Evolutionary conservation across 768 basidiomycete species (phyloP).

Genomic region (Phanerodontia chrysosporium): DNA sequence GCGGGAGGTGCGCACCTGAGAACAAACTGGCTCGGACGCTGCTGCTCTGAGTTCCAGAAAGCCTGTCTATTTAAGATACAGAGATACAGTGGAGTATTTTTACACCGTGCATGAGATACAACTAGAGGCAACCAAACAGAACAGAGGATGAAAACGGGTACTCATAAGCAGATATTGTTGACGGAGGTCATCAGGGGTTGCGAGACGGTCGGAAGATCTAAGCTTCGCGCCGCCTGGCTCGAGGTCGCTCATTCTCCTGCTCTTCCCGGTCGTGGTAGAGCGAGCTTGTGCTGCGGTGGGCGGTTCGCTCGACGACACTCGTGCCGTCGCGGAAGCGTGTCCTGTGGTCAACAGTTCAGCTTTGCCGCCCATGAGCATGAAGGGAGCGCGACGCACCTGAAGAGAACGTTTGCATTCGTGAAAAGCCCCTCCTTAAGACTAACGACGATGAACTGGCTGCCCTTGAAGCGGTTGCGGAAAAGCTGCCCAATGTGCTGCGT

Average conservation of each 20-base stretch:
- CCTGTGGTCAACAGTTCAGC: background rate
- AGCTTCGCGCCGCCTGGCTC: background rate
- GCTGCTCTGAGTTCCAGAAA: background rate
- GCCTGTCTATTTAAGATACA: background rate
- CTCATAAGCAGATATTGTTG: background rate
- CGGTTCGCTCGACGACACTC: slow-evolving; percentile 81
- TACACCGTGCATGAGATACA: background rate
- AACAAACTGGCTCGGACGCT: too few relatives aligned
- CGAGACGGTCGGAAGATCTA: background rate
- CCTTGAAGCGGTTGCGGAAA: slow-evolving; percentile 97
- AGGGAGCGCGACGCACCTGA: slow-evolving; percentile 40
- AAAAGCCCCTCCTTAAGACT: slow-evolving; percentile 95
- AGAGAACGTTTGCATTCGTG: slow-evolving; percentile 95
- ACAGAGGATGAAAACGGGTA: background rate
- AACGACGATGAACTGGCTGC: slow-evolving; percentile 97
- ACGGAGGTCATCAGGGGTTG: background rate
- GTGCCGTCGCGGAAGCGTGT: slow-evolving; percentile 94
- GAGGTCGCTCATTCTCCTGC: background rate
- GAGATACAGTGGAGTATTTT: background rate
- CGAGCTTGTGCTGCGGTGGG: slow-evolving; percentile 53
- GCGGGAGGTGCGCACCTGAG: too few relatives aligned
- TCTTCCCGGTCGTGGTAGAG: slow-evolving; percentile 24
- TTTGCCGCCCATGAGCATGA: too few relatives aligned
- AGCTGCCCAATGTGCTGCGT: slow-evolving; percentile 97
- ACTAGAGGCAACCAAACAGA: background rate